Evolutionary conservation across 2,329 filamentous ascomycete genomes (phyloP).

Genomic region (Xylaria sp.): DNA sequence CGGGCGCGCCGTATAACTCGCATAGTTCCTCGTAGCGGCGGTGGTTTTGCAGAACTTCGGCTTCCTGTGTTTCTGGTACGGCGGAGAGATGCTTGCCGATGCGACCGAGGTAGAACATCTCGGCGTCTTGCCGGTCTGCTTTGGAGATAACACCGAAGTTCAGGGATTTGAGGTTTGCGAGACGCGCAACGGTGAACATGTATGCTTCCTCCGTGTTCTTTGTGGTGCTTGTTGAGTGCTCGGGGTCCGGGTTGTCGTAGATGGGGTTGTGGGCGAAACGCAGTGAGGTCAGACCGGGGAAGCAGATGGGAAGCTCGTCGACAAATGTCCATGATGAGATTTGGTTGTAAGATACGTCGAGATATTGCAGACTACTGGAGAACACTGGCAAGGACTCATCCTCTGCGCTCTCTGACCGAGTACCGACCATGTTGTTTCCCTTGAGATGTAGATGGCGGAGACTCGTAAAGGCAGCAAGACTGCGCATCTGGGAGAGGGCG

Average conservation of each 20-base stretch:
- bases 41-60: constrained; percentile 56
- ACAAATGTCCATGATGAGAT: constrained; percentile 68
- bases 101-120: constrained; percentile 85
- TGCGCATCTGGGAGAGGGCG: constrained; percentile 50
- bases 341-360: constrained; percentile 70
- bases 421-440: constrained; percentile 60
- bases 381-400: constrained; percentile 43
- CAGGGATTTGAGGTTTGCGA: constrained; percentile 61
- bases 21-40: constrained; percentile 71
- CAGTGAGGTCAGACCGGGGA: constrained; percentile 69
- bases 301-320: constrained; percentile 58
- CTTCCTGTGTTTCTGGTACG: constrained; percentile 48
- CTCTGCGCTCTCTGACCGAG: constrained; percentile 26
- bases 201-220: constrained; percentile 68
- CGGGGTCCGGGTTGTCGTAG: constrained; percentile 52
- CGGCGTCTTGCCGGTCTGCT: constrained; percentile 77
- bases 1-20: constrained; percentile 66
- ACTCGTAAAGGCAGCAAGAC: constrained; percentile 45
- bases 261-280: constrained; percentile 84
- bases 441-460: constrained; percentile 66
- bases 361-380: constrained; percentile 50
- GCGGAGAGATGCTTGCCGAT: constrained; percentile 70
- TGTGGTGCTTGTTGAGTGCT: constrained; percentile 23
- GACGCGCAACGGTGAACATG: constrained; percentile 78
- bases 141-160: constrained; percentile 68